Evolutionary conservation across 352 stramenopile species (phyloP).

Genomic region (Phytopythium boreale): DNA sequence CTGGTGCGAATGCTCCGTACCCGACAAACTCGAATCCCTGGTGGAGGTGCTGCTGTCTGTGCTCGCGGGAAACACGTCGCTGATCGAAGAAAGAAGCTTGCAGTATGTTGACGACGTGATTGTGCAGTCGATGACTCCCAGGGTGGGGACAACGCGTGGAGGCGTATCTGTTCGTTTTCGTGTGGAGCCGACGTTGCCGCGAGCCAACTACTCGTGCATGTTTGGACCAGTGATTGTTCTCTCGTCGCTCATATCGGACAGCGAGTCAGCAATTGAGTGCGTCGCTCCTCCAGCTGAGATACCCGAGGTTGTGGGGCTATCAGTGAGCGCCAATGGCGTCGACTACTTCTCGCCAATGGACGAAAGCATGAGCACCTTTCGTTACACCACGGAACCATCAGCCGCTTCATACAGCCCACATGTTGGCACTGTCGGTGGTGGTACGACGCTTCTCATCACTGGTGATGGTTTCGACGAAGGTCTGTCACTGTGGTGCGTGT

Average conservation of each 20-base stretch:
- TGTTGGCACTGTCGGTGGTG: slow-evolving; percentile 26
- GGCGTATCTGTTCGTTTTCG: slow-evolving; percentile 2
- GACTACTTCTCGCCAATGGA: slow-evolving; percentile 27
- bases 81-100: neutral
- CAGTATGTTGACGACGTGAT: neutral
- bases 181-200: neutral
- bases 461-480: slow-evolving; percentile 24
- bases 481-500: slow-evolving; percentile 28
- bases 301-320: slow-evolving; percentile 12
- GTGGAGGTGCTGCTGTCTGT: slow-evolving; percentile 18
- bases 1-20: slow-evolving; percentile 18
- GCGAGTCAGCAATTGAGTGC: slow-evolving; percentile 24
- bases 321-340: slow-evolving; percentile 38
- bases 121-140: neutral
- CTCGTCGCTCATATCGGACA: neutral
- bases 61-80: neutral
- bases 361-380: slow-evolving; percentile 14
- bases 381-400: slow-evolving; percentile 17
- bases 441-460: slow-evolving; percentile 28
- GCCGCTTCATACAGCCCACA: slow-evolving; percentile 24
- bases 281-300: slow-evolving; percentile 13
- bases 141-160: neutral
- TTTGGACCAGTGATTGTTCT: slow-evolving; percentile 18
- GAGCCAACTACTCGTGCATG: slow-evolving; percentile 19
- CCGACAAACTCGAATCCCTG: slow-evolving; percentile 2